Evolutionary conservation across 2,329 filamentous ascomycete genomes (phyloP).

Genomic region (Fusarium poae): DNA sequence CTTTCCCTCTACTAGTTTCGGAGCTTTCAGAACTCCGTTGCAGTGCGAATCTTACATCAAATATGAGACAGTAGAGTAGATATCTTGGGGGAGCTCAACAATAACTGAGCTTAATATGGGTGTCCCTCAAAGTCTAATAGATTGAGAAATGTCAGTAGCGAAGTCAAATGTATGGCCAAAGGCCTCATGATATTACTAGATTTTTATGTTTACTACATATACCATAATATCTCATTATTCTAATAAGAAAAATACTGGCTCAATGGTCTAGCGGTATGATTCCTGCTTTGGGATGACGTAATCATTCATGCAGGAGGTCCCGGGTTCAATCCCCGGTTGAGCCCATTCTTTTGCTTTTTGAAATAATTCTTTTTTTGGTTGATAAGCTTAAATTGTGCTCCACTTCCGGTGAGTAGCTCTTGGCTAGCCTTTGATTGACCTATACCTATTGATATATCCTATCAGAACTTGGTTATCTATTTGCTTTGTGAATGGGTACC

Average conservation of each 20-base stretch:
- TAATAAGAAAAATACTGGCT: neutral
- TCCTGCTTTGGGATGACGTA: slow-evolving; percentile 31
- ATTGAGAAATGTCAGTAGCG: too few relatives aligned
- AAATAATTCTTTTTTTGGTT: too few relatives aligned
- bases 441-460: too few relatives aligned
- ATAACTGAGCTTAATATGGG: too few relatives aligned
- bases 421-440: neutral
- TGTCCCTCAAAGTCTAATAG: too few relatives aligned
- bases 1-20: neutral
- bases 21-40: neutral
- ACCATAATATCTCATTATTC: rapidly evolving
- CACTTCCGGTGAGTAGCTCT: neutral
- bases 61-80: neutral
- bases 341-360: slow-evolving; percentile 4
- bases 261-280: slow-evolving; percentile 39
- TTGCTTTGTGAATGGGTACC: too few relatives aligned
- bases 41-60: neutral
- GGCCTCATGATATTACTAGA: too few relatives aligned
- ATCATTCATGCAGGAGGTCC: slow-evolving; percentile 56
- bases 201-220: rapidly evolving
- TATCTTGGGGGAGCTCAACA: neutral
- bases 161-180: too few relatives aligned
- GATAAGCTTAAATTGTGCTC: neutral
- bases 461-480: too few relatives aligned
- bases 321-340: slow-evolving; percentile 60